Conservation (phyloP, 2,329 filamentous ascomycete genomes). For the Penicillium sclerotiorum region DNA sequence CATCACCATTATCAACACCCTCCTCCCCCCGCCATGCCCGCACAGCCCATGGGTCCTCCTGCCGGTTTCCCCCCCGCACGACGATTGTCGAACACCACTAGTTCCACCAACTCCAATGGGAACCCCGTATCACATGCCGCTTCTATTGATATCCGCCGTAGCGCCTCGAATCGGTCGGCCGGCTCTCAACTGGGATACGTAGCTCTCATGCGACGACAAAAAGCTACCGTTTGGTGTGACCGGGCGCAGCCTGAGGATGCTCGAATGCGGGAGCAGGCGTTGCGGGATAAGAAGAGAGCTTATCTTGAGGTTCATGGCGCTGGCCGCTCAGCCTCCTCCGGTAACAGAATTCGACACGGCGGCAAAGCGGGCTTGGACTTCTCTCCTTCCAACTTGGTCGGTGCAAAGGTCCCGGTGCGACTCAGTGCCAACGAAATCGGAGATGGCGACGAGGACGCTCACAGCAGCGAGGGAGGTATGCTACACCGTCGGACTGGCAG, state of each 20-base stretch:
- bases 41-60: constrained; percentile 31
- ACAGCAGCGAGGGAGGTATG: constrained; percentile 38
- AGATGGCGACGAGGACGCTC: constrained; percentile 72
- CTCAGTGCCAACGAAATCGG: constrained; percentile 95
- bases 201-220: constrained; percentile 92
- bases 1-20: constrained; percentile 17
- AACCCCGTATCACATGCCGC: constrained; percentile 27
- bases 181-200: constrained; percentile 77
- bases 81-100: constrained; percentile 44
- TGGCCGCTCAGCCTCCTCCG: constrained; percentile 56
- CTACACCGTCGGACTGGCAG: constrained; percentile 60
- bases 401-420: constrained; percentile 84
- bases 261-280: constrained; percentile 76
- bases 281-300: constrained; percentile 83
- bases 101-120: constrained; percentile 44
- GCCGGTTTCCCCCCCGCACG: constrained; percentile 31
- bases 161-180: constrained; percentile 77
- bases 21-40: constrained; percentile 29
- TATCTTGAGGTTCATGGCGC: constrained; percentile 75
- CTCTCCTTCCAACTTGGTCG: constrained; percentile 71
- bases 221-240: constrained; percentile 98
- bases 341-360: constrained; percentile 85
- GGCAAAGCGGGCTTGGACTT: constrained; percentile 80
- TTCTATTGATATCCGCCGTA: constrained; percentile 61
- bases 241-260: constrained; percentile 91